A percentile compares a stretch with the other conserved stretches of the same genome.
phyloP scores from a whole-genome alignment of 768 basidiomycete species.

The Sporobolomyces pararoseus region DNA sequence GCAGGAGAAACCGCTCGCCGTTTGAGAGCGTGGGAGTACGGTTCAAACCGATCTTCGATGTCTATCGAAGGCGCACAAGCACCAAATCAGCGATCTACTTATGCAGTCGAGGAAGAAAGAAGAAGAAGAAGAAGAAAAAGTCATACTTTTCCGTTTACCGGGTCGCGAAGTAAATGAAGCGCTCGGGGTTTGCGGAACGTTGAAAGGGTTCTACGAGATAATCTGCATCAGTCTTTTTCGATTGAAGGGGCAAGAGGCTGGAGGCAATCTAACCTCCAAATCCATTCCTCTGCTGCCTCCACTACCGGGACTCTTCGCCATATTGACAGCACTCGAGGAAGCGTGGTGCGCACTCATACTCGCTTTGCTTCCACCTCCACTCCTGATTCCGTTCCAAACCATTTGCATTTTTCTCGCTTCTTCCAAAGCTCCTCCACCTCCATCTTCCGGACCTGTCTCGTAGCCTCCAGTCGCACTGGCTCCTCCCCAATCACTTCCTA shows the following conservation, averaged over 20 bases:
- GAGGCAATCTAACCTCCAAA: constrained; percentile 17
- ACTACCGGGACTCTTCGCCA: constrained; percentile 27
- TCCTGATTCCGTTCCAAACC: constrained; percentile 40
- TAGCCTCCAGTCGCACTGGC: constrained; percentile 31
- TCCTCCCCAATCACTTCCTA: constrained; percentile 35
- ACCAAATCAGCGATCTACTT: no score
- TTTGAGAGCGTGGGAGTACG: constrained; percentile 44
- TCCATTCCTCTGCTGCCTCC: constrained; percentile 26
- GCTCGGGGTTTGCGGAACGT: constrained; percentile 31
- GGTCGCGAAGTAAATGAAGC: constrained; percentile 29
- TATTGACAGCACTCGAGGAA: not conserved
- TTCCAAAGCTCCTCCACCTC: not conserved
- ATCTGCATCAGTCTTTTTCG: not conserved
- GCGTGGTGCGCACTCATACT: not conserved
- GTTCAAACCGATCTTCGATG: constrained; percentile 43
- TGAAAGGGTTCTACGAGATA: not conserved
- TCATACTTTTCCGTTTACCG: constrained; percentile 43
- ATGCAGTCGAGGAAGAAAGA: not conserved
- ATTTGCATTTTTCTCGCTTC: constrained; percentile 11
- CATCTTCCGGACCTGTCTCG: constrained; percentile 33
- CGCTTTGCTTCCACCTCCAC: constrained; percentile 17
- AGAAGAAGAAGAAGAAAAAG: not conserved
- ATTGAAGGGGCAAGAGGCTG: not conserved
- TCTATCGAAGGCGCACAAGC: constrained; percentile 13
- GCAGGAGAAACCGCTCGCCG: constrained; percentile 45